These are phyloP conservation scores for Mycosphaerella arachidis DNA, from an alignment of 2,329 filamentous ascomycete genomes.

Conservation along the genomic window DNA sequence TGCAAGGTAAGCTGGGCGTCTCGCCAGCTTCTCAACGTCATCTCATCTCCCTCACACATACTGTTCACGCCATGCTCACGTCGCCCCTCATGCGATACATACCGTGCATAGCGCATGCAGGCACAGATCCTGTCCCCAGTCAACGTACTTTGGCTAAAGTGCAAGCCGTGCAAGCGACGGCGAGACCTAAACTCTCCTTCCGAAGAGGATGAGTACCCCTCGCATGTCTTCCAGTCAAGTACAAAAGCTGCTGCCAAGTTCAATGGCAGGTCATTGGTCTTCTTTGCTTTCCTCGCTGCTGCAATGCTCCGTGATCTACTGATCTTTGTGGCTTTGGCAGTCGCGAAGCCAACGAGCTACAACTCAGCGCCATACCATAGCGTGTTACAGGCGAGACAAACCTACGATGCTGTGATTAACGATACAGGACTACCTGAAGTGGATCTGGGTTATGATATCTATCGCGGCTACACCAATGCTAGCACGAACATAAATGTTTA, in stretches of 20 bases:
- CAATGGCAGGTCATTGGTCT: neutral
- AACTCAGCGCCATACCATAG: neutral
- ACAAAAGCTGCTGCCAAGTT: neutral
- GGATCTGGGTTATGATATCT: conserved; percentile 26
- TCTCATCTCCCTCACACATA: no score
- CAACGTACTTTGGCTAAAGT: neutral
- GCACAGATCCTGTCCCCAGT: neutral
- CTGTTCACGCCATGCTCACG: neutral
- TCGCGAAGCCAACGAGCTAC: neutral
- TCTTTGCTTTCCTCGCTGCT: neutral
- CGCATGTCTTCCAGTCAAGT: neutral
- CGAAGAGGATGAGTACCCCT: neutral
- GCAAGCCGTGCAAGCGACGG: neutral
- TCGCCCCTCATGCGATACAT: neutral
- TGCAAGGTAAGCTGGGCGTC: no score
- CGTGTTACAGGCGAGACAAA: neutral
- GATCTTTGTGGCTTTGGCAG: neutral
- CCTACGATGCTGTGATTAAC: neutral
- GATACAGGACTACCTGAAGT: conserved; percentile 13
- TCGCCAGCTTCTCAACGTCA: no score
- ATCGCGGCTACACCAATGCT: conserved; percentile 20
- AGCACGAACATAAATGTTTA: conserved; percentile 17
- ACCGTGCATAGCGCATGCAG: neutral
- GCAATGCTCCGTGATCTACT: neutral
- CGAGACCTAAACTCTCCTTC: neutral